A percentile compares a stretch with the other conserved stretches of the same genome.
These are phyloP conservation scores for Dryas alaskensis DNA, from an alignment of 306 rosid genomes.

Conservation along the genomic window DNA sequence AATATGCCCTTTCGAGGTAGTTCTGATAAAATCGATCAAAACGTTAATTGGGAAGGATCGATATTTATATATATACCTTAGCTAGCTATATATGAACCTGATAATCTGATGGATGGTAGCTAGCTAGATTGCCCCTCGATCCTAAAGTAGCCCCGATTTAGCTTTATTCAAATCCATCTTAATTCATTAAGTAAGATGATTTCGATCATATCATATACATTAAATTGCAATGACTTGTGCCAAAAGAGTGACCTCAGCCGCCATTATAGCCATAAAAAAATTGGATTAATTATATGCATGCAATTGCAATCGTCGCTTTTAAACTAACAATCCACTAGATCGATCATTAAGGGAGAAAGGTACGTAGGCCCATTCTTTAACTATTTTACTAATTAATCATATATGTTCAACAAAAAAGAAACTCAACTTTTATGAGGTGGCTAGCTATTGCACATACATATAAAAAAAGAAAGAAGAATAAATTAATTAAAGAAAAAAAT, in stretches of 20 bases:
- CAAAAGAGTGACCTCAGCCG: constrained; percentile 52
- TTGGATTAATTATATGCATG: not conserved
- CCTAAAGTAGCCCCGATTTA: not conserved
- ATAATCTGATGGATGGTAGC: too few species aligned
- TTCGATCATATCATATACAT: too few species aligned
- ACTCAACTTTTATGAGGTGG: constrained; percentile 11
- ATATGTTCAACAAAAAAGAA: constrained; percentile 12
- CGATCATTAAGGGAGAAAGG: constrained; percentile 10
- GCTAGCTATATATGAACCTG: too few species aligned
- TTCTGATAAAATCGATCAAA: too few species aligned
- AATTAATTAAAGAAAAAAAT: too few species aligned
- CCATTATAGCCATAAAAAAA: constrained; percentile 18
- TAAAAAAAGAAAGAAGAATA: too few species aligned
- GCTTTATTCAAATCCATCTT: not conserved
- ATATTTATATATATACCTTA: too few species aligned
- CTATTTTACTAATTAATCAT: not conserved
- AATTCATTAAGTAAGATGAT: too few species aligned
- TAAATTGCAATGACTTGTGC: not conserved
- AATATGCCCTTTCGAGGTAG: too few species aligned
- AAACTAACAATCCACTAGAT: constrained; percentile 16
- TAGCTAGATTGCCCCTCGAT: too few species aligned
- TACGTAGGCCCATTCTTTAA: not conserved
- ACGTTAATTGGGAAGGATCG: too few species aligned
- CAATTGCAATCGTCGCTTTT: constrained; percentile 7
- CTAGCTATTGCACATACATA: not conserved